Evolutionary conservation across 805 yeast species (phyloP).

Genomic region (Pichia heedii): DNA sequence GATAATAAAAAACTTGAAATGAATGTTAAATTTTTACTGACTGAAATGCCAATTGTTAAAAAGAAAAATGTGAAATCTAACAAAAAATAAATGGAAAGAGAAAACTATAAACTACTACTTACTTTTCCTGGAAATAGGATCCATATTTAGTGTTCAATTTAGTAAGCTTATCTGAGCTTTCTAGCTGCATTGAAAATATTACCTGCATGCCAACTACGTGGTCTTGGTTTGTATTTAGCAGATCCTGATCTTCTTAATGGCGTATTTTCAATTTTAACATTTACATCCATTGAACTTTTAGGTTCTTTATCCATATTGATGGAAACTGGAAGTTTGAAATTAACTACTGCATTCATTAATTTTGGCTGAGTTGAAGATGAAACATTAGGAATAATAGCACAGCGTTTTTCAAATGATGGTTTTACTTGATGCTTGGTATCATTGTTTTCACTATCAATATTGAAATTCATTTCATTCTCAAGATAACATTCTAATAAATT

Average conservation of each 20-base stretch:
- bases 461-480: neutral
- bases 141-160: neutral
- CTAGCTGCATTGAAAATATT: slow-evolving; percentile 4
- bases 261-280: neutral
- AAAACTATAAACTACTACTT: too few relatives aligned
- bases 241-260: slow-evolving; percentile 3
- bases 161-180: neutral
- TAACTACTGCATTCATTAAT: neutral
- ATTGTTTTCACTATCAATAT: neutral
- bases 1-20: slow-evolving; percentile 13
- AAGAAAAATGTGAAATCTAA: slow-evolving; percentile 11
- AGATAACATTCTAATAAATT: slow-evolving; percentile 5
- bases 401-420: neutral
- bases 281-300: neutral
- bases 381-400: neutral
- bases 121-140: too few relatives aligned
- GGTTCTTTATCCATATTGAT: neutral
- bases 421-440: neutral
- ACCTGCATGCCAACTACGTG: slow-evolving; percentile 9
- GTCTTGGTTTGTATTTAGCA: slow-evolving; percentile 4
- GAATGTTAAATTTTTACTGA: slow-evolving; percentile 34
- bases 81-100: too few relatives aligned
- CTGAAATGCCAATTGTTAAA: slow-evolving; percentile 36
- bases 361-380: neutral
- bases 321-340: slow-evolving; percentile 2